Evolutionary conservation across 164 flowering plant species (phyloP).

Genomic region (Taxillus chinensis): DNA sequence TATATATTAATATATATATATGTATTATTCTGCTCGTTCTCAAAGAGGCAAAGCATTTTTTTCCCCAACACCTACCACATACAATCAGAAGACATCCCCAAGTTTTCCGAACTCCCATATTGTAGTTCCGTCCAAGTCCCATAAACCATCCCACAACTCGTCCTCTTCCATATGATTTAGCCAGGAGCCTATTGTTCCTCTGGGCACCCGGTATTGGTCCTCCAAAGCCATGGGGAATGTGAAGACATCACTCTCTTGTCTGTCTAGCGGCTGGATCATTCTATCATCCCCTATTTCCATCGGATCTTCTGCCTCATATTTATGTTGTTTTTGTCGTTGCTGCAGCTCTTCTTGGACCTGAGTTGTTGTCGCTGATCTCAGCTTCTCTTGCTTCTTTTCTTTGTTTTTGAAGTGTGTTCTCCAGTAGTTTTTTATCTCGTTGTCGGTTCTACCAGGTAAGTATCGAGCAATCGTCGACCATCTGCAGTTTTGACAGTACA

Average conservation of each 20-base stretch:
- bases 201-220: constrained; percentile 4
- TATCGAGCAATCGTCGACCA: constrained; percentile 58
- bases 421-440: constrained; percentile 59
- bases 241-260: background rate
- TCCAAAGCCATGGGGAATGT: constrained; percentile 5
- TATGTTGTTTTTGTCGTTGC: constrained; percentile 2
- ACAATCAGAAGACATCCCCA: too few species aligned
- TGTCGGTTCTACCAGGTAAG: constrained; percentile 56
- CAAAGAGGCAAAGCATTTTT: too few species aligned
- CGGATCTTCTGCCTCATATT: background rate
- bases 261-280: background rate
- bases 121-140: constrained; percentile 3
- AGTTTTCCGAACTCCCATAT: too few species aligned
- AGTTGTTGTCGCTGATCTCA: background rate
- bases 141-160: constrained; percentile 14
- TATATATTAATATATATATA: too few species aligned
- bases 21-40: too few species aligned
- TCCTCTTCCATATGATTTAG: constrained; percentile 6
- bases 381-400: constrained; percentile 12
- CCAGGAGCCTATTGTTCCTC: constrained; percentile 7
- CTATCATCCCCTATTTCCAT: too few species aligned
- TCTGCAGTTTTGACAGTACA: constrained; percentile 12
- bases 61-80: too few species aligned
- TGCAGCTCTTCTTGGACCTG: constrained; percentile 5
- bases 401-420: constrained; percentile 55